Conservation (phyloP, 768 basidiomycete species). For the Suillus subalutaceus region DNA sequence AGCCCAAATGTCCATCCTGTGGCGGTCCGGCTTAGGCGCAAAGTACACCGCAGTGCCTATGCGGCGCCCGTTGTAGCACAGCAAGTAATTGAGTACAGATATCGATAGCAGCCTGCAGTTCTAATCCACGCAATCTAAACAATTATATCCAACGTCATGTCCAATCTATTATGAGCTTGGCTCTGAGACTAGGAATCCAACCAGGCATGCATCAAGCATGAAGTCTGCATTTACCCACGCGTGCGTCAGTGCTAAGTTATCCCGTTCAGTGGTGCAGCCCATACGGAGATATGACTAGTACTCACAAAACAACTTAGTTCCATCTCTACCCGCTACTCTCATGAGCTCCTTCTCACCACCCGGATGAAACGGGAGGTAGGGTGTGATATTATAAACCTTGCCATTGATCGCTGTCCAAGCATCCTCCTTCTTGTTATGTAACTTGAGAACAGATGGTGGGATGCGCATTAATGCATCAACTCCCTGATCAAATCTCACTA, state of each 20-base stretch:
- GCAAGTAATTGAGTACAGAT: constrained; percentile 1
- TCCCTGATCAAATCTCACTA: constrained; percentile 50
- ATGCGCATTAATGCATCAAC: constrained; percentile 69
- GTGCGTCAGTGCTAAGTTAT: constrained; percentile 75
- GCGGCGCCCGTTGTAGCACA: neutral
- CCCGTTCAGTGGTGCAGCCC: neutral
- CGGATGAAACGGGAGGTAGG: constrained; percentile 90
- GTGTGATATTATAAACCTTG: constrained; percentile 95
- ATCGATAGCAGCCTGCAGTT: neutral
- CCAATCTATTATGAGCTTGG: constrained; percentile 41
- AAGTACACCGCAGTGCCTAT: neutral
- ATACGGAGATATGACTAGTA: constrained; percentile 7
- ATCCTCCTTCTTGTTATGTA: constrained; percentile 83
- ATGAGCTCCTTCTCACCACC: constrained; percentile 94
- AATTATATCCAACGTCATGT: constrained; percentile 1
- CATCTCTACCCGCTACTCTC: constrained; percentile 94
- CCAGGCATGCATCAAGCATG: constrained; percentile 91
- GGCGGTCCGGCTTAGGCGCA: neutral
- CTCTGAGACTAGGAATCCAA: constrained; percentile 87
- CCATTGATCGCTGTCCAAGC: constrained; percentile 93
- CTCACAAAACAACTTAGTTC: constrained; percentile 92
- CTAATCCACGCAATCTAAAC: constrained; percentile 7
- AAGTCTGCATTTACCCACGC: constrained; percentile 97
- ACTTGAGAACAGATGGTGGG: constrained; percentile 74
- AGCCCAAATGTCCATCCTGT: neutral